Conservation (phyloP, 805 yeast species). For the Suhomyces sp. region DNA sequence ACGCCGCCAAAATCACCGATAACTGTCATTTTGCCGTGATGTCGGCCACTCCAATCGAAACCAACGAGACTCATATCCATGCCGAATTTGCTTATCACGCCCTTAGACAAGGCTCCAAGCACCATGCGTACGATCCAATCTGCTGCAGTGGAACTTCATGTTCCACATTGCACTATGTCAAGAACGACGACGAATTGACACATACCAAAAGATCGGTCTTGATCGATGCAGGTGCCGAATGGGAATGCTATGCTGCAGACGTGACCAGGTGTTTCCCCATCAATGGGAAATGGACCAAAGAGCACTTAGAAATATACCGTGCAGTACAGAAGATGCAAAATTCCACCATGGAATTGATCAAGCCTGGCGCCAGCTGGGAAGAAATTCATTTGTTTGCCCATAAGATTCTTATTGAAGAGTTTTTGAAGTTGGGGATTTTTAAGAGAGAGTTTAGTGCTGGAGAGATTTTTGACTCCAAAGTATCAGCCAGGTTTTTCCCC, state of each 20-base stretch:
- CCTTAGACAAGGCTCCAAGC: conserved; percentile 87
- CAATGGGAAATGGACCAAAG: conserved; percentile 83
- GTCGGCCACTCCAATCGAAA: conserved; percentile 87
- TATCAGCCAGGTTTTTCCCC: conserved; percentile 81
- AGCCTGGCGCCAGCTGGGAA: conserved; percentile 86
- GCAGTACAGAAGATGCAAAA: conserved; percentile 81
- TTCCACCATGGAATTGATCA: conserved; percentile 64
- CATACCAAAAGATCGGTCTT: conserved; percentile 63
- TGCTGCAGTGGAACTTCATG: conserved; percentile 93
- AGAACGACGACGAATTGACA: conserved; percentile 56
- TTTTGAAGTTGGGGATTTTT: conserved; percentile 75
- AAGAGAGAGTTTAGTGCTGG: conserved; percentile 49
- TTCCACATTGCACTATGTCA: conserved; percentile 85
- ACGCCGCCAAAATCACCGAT: conserved; percentile 83
- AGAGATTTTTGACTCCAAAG: conserved; percentile 67
- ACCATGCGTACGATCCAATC: conserved; percentile 89
- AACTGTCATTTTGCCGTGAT: conserved; percentile 87
- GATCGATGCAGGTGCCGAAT: conserved; percentile 97
- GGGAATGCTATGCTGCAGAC: conserved; percentile 90
- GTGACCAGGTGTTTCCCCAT: conserved; percentile 96
- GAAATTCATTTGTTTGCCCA: conserved; percentile 80
- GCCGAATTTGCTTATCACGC: conserved; percentile 96
- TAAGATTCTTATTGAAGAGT: conserved; percentile 65
- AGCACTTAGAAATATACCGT: conserved; percentile 78
- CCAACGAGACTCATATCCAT: conserved; percentile 86